These are phyloP conservation scores for Dioscorea dumetorum DNA, from an alignment of 106 monocot species.

Conservation along the genomic window DNA sequence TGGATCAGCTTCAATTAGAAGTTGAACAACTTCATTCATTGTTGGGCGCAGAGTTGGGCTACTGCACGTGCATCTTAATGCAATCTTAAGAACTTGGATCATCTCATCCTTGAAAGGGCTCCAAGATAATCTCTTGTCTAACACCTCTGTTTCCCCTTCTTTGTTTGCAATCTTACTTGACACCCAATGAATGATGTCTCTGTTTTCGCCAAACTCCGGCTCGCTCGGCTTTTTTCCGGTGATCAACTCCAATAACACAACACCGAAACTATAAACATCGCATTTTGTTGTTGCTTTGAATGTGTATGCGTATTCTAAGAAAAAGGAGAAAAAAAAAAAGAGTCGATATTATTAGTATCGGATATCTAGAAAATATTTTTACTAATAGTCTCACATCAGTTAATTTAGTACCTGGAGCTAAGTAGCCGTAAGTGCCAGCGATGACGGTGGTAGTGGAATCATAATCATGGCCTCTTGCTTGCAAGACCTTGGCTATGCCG, in stretches of 20 bases:
- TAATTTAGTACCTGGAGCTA: conserved; percentile 68
- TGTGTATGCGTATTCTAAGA: conserved; percentile 86
- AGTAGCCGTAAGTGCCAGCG: conserved; percentile 86
- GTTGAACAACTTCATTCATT: conserved; percentile 88
- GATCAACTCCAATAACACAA: conserved; percentile 90
- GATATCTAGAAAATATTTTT: not conserved
- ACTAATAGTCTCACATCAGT: not conserved
- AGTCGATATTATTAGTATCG: not conserved
- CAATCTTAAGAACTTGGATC: conserved; percentile 56
- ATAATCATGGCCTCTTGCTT: conserved; percentile 39
- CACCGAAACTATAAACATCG: conserved; percentile 97
- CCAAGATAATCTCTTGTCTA: conserved; percentile 53
- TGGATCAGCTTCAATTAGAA: conserved; percentile 46
- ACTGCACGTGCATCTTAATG: conserved; percentile 69
- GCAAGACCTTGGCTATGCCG: conserved; percentile 86
- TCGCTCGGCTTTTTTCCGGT: conserved; percentile 86
- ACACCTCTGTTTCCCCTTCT: conserved; percentile 44
- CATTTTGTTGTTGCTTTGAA: conserved; percentile 90
- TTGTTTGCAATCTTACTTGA: conserved; percentile 41
- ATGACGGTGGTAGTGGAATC: conserved; percentile 48
- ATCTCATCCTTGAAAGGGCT: conserved; percentile 71
- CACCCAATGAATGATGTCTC: conserved; percentile 67
- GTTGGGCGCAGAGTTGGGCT: conserved; percentile 54
- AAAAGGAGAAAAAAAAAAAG: too few relatives aligned
- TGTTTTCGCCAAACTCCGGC: conserved; percentile 78